Percentiles rank a stretch among this genome's conserved stretches.
Conservation (phyloP, 2,329 filamentous ascomycete genomes). For the Pestalotiopsis sp. region DNA sequence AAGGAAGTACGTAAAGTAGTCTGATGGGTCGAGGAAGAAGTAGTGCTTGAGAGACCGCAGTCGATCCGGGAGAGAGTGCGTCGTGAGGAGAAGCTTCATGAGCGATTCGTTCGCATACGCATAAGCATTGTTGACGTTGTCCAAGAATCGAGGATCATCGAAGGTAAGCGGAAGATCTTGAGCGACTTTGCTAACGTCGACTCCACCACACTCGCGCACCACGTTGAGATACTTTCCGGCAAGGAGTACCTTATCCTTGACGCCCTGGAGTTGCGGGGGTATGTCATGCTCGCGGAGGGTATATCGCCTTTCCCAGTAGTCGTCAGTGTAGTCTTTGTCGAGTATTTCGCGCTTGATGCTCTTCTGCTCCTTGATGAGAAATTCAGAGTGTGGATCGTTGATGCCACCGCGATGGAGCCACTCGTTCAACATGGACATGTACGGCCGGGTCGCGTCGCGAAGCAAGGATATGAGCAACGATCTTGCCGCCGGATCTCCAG, state of each 20-base stretch:
- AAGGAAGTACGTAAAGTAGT: constrained; percentile 98
- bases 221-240: constrained; percentile 98
- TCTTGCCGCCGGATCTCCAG: constrained; percentile 87
- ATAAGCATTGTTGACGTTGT: constrained; percentile 95
- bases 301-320: constrained; percentile 98
- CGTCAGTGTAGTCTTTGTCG: constrained; percentile 96
- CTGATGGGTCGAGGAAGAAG: constrained; percentile 96
- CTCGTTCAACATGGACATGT: constrained; percentile 98
- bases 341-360: constrained; percentile 89
- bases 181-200: constrained; percentile 88
- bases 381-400: constrained; percentile 90
- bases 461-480: constrained; percentile 80
- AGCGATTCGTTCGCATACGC: constrained; percentile 94
- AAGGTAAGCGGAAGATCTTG: constrained; percentile 90
- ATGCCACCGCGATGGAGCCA: constrained; percentile 97
- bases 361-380: constrained; percentile 93
- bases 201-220: constrained; percentile 93
- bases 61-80: constrained; percentile 85
- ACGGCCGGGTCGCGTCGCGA: constrained; percentile 86
- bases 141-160: constrained; percentile 87
- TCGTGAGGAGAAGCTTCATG: constrained; percentile 87
- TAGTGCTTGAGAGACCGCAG: constrained; percentile 95
- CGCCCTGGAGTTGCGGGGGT: constrained; percentile 85
- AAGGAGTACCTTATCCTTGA: constrained; percentile 92
- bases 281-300: constrained; percentile 91